Evolutionary conservation across 192 early-diverging fungal species (phyloP).

Genomic region (Backusella morwellensis): DNA sequence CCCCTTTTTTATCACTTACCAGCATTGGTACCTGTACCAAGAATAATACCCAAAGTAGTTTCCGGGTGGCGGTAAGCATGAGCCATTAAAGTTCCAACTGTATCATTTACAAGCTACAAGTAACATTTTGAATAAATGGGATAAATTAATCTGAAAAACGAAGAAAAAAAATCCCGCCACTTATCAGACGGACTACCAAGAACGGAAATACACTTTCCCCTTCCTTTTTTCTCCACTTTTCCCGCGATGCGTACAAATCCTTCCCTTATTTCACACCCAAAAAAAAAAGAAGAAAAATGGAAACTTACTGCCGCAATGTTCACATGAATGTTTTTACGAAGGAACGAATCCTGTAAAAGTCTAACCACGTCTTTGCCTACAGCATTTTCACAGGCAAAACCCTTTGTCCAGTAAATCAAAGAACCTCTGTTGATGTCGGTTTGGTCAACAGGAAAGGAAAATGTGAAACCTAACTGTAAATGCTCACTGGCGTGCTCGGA

Average conservation of each 20-base stretch:
- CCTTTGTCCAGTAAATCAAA: conserved; percentile 85
- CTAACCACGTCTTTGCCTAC: conserved; percentile 76
- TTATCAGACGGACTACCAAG: background rate
- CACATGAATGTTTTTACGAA: conserved; percentile 69
- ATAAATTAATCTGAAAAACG: background rate
- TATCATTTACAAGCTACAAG: conserved; percentile 87
- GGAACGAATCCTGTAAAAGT: conserved; percentile 79
- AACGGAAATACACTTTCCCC: background rate
- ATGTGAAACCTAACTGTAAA: conserved; percentile 86
- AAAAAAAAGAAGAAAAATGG: background rate
- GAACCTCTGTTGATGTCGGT: conserved; percentile 68
- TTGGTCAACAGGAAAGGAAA: conserved; percentile 93
- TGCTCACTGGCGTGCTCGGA: conserved; percentile 42
- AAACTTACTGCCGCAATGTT: conserved; percentile 46
- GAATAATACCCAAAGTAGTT: conserved; percentile 85
- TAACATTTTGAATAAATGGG: background rate
- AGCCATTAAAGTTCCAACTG: conserved; percentile 88
- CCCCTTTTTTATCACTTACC: background rate
- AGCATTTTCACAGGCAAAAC: conserved; percentile 73
- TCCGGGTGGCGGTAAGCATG: conserved; percentile 79
- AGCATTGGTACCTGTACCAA: conserved; percentile 91
- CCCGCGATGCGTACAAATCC: background rate
- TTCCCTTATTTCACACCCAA: background rate
- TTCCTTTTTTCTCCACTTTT: background rate
- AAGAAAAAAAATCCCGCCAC: background rate